Conservation (phyloP, 345 rosid species). For the Populus nigra region DNA sequence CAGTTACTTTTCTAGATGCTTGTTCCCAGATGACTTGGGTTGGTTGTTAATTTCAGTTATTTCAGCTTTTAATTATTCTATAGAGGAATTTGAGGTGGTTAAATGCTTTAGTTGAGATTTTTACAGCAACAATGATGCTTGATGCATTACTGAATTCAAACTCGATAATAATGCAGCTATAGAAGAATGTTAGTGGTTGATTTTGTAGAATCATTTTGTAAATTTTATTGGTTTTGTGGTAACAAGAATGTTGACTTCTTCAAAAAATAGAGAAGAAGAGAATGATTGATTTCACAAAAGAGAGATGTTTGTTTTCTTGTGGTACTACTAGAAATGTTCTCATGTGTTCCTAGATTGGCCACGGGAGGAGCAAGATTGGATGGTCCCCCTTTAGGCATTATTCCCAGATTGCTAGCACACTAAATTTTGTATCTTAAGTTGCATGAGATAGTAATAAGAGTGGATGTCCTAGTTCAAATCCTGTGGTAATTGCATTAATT, state of each 20-base stretch:
- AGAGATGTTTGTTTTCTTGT: neutral
- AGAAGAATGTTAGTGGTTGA: neutral
- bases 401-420: neutral
- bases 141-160: neutral
- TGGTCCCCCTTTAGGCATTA: too few species aligned
- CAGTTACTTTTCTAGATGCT: neutral
- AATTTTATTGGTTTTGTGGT: neutral
- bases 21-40: neutral
- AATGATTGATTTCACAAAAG: neutral
- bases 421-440: neutral
- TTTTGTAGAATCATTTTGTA: neutral
- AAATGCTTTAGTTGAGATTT: neutral
- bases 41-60: neutral
- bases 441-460: neutral
- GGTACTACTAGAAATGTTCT: neutral
- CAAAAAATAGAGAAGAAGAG: neutral
- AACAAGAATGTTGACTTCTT: neutral
- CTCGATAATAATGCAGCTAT: neutral
- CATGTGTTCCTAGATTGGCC: neutral
- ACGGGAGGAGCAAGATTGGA: neutral
- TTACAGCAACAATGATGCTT: neutral
- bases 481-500: neutral
- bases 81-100: neutral
- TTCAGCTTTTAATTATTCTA: neutral
- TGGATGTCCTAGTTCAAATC: neutral